phyloP scores from a whole-genome alignment of 495 filamentous ascomycete species.

The Penicillium goetzii region DNA sequence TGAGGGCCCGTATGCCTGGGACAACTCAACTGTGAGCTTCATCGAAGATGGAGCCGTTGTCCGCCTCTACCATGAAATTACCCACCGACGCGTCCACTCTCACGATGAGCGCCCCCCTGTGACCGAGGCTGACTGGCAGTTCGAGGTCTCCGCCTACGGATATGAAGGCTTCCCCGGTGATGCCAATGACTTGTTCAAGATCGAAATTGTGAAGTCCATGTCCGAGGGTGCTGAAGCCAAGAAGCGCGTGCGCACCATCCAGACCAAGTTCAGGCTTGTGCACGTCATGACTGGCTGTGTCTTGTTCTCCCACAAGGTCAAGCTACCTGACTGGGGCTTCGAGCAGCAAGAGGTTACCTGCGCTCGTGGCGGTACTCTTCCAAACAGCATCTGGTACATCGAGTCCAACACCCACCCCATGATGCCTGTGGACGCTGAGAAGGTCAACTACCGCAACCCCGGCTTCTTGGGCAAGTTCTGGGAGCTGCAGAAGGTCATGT shows the following conservation, averaged over 20 bases:
- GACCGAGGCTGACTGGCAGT: slow-evolving; percentile 97
- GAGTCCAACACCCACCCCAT: slow-evolving; percentile 84
- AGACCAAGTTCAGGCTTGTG: slow-evolving; percentile 93
- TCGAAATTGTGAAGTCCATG: slow-evolving; percentile 91
- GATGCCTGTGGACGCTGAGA: slow-evolving; percentile 75
- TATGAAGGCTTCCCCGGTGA: slow-evolving; percentile 97
- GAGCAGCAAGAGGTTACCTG: slow-evolving; percentile 99
- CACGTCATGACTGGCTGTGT: slow-evolving; percentile 97
- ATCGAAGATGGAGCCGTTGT: slow-evolving; percentile 81
- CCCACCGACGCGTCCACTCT: slow-evolving; percentile 88
- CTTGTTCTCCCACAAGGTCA: slow-evolving; percentile 97
- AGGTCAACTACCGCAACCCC: slow-evolving; percentile 91
- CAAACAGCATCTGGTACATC: slow-evolving; percentile 96
- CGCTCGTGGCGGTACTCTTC: slow-evolving; percentile 86
- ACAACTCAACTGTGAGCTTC: slow-evolving; percentile 66
- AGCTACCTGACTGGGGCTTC: slow-evolving; percentile 94
- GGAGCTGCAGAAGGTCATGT: slow-evolving; percentile 99
- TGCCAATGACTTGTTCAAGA: slow-evolving; percentile 92
- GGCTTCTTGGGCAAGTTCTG: slow-evolving; percentile 98
- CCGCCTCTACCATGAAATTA: slow-evolving; percentile 79
- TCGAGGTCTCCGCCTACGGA: slow-evolving; percentile 96
- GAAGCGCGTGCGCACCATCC: slow-evolving; percentile 85
- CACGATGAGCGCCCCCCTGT: slow-evolving; percentile 97
- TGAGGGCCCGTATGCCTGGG: slow-evolving; percentile 81
- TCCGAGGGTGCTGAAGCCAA: slow-evolving; percentile 81